A percentile compares a stretch with the other conserved stretches of the same genome.
phyloP scores from a whole-genome alignment of 768 basidiomycete species.

The Daedaleopsis sinensis region DNA sequence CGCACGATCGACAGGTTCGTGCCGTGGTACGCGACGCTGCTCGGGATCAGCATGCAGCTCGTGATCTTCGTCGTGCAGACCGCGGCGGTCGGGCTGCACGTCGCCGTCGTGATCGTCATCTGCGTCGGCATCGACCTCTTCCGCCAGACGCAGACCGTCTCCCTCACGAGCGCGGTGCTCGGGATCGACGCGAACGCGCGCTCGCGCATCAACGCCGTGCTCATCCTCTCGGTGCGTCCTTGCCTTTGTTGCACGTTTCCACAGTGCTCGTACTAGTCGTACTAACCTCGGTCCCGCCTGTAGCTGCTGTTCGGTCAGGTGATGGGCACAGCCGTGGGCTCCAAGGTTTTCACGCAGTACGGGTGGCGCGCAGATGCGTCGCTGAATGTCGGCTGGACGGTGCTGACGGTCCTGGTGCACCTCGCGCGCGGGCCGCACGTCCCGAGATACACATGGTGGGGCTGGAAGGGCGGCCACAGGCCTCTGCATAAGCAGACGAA shows the following conservation, averaged over 20 bases:
- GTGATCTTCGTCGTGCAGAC: slow-evolving; percentile 64
- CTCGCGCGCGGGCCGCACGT: slow-evolving; percentile 69
- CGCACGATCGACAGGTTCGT: slow-evolving; percentile 68
- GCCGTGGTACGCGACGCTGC: slow-evolving; percentile 76
- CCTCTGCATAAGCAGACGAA: too few relatives aligned
- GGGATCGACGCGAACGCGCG: slow-evolving; percentile 6
- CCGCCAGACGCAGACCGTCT: slow-evolving; percentile 72
- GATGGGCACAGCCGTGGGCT: slow-evolving; percentile 77
- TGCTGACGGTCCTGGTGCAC: slow-evolving; percentile 56
- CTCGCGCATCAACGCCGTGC: slow-evolving; percentile 75
- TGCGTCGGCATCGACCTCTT: slow-evolving; percentile 73
- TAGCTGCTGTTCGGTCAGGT: slow-evolving; percentile 78
- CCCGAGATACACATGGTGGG: slow-evolving; percentile 58
- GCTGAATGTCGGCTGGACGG: slow-evolving; percentile 61
- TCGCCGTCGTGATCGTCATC: slow-evolving; percentile 70
- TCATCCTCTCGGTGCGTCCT: slow-evolving; percentile 61
- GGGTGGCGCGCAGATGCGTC: slow-evolving; percentile 74
- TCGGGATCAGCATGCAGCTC: slow-evolving; percentile 49
- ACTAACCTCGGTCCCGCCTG: too few relatives aligned
- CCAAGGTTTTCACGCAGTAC: slow-evolving; percentile 63
- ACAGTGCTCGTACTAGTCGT: too few relatives aligned
- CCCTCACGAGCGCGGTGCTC: slow-evolving; percentile 58
- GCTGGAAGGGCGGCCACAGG: slow-evolving; percentile 42
- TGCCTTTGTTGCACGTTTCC: too few relatives aligned
- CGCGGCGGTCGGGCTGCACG: slow-evolving; percentile 67